Conservation (phyloP, 2,329 filamentous ascomycete genomes). For the Xylaria sp. region DNA sequence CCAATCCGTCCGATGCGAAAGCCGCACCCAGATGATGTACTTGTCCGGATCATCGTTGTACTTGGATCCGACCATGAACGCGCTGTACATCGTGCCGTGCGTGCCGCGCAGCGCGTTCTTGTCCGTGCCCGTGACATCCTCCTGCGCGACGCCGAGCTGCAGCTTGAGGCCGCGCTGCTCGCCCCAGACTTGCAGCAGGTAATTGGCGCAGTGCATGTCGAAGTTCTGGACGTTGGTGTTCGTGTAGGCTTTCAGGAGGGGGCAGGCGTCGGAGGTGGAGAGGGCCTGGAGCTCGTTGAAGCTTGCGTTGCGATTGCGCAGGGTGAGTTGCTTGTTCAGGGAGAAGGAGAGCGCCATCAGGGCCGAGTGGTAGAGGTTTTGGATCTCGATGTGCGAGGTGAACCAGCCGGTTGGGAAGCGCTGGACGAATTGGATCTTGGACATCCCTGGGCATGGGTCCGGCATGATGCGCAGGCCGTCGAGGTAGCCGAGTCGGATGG, state of each 20-base stretch:
- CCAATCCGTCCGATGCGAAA: neutral
- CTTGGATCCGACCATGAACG: constrained; percentile 7
- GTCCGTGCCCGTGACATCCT: neutral
- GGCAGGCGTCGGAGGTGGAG: neutral
- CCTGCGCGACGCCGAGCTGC: constrained; percentile 16
- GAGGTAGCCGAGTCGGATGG: too few relatives aligned
- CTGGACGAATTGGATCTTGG: neutral
- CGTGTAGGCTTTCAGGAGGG: neutral
- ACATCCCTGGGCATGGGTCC: neutral
- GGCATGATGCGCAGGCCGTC: neutral
- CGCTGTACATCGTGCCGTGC: neutral
- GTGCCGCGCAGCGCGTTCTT: neutral
- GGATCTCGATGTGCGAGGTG: neutral
- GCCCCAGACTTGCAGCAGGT: constrained; percentile 6
- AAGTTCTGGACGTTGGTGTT: neutral
- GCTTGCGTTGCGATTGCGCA: neutral
- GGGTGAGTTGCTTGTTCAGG: constrained; percentile 8
- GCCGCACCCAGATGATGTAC: constrained; percentile 13
- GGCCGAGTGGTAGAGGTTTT: neutral
- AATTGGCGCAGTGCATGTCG: constrained; percentile 1
- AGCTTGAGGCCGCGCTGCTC: constrained; percentile 3
- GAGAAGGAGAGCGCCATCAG: constrained; percentile 1
- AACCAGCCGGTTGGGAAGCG: constrained; percentile 1
- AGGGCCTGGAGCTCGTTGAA: neutral
- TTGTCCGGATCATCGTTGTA: constrained; percentile 5